A percentile compares a stretch with the other conserved stretches of the same genome.
Evolutionary conservation across 306 rosid genomes (phyloP).

Genomic region (Ceratonia siliqua): DNA sequence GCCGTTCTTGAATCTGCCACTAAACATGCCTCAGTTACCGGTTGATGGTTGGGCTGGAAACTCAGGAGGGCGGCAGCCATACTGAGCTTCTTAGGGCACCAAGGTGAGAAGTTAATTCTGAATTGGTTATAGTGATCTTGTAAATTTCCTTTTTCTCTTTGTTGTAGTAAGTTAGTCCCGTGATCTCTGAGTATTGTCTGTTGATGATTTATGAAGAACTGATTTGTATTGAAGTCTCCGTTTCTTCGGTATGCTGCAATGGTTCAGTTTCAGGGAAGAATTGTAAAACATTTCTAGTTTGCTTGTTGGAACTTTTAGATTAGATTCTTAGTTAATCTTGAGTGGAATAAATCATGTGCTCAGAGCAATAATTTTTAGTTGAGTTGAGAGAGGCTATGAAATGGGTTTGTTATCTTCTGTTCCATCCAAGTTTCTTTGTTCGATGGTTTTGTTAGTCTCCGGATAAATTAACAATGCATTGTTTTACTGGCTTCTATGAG

Average conservation of each 20-base stretch:
- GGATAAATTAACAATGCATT: background rate
- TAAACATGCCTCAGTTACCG: conserved; percentile 72
- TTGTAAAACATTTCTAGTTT: conserved; percentile 33
- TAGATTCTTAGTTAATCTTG: conserved; percentile 40
- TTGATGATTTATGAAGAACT: conserved; percentile 22
- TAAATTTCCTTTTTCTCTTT: conserved; percentile 22
- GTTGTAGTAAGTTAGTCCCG: background rate
- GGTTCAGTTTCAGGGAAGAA: conserved; percentile 40
- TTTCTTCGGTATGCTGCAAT: conserved; percentile 39
- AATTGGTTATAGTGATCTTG: conserved; percentile 28
- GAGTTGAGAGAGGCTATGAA: background rate
- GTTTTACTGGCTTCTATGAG: conserved; percentile 5
- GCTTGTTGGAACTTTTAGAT: conserved; percentile 39
- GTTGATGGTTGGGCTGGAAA: conserved; percentile 78
- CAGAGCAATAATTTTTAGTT: conserved; percentile 10
- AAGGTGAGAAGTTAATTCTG: conserved; percentile 52
- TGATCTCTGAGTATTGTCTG: no score
- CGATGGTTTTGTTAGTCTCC: conserved; percentile 1
- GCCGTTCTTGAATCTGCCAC: conserved; percentile 82
- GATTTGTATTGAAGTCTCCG: conserved; percentile 19
- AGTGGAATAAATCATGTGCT: conserved; percentile 33
- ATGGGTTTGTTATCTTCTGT: background rate
- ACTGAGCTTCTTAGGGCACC: conserved; percentile 38
- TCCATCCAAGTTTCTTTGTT: background rate
- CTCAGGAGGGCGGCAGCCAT: conserved; percentile 64